Evolutionary conservation across 2,329 filamentous ascomycete species (phyloP).

Genomic region (Arthrobotrys iridis): DNA sequence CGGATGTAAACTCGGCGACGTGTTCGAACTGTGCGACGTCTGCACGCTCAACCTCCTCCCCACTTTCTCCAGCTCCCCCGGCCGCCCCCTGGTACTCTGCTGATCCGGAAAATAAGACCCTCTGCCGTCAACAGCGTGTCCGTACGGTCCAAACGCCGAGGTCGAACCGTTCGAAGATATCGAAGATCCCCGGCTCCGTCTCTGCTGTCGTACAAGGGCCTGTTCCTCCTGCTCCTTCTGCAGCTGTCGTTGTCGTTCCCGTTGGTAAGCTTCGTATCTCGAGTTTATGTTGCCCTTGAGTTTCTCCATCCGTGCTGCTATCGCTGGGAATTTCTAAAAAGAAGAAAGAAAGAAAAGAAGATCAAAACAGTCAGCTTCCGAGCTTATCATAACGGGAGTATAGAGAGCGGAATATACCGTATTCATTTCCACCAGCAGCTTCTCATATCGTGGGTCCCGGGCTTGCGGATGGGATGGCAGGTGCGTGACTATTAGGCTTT

Average conservation of each 20-base stretch:
- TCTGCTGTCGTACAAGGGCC: slow-evolving; percentile 74
- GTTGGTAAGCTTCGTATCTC: slow-evolving; percentile 54
- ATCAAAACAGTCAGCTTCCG: background rate
- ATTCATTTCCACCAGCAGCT: slow-evolving; percentile 62
- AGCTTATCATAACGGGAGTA: background rate
- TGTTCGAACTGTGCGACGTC: slow-evolving; percentile 45
- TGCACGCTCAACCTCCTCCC: slow-evolving; percentile 50
- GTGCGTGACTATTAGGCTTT: slow-evolving; percentile 77
- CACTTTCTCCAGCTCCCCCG: slow-evolving; percentile 49
- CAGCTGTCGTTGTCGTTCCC: slow-evolving; percentile 22
- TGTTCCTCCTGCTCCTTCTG: slow-evolving; percentile 57
- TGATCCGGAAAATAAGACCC: slow-evolving; percentile 40
- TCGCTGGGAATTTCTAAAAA: slow-evolving; percentile 44
- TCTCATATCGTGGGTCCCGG: slow-evolving; percentile 70
- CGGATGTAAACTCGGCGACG: slow-evolving; percentile 47
- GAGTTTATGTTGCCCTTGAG: slow-evolving; percentile 79
- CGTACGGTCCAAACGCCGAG: slow-evolving; percentile 13
- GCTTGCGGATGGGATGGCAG: slow-evolving; percentile 80
- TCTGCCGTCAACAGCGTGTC: slow-evolving; percentile 28
- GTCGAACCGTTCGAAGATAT: slow-evolving; percentile 47
- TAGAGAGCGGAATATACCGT: slow-evolving; percentile 11
- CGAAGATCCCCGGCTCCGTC: slow-evolving; percentile 59
- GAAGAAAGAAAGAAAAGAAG: background rate
- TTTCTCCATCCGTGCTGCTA: slow-evolving; percentile 69
- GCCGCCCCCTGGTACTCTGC: slow-evolving; percentile 28